Base-by-base conservation (phyloP, 805 yeast species). In the Metschnikowia reukaufii region DNA sequence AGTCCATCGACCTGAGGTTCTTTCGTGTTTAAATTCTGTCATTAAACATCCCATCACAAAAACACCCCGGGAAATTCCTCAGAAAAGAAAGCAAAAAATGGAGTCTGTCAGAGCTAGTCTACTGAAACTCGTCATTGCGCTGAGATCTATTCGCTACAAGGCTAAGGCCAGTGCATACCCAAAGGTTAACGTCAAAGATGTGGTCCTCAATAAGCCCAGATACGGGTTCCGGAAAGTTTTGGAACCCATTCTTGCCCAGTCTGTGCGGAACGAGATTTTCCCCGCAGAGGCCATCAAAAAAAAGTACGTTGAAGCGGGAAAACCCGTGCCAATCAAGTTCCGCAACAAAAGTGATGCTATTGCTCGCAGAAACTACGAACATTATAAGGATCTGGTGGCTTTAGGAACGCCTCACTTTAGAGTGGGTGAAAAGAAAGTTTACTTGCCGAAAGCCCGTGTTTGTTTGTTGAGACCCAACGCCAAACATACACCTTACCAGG, bases 401-500 rank as follows among this genome's bases (percentile, higher is more conserved):
- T 68, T 67, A 43, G 89, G 84, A 34, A 74, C 75, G 54, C 84
- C 96, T 2, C 96, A 90, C 72, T 92, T 89, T 78, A 74, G 73
- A 34, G 80, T 86, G 6, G 99, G 99, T 59, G 84, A 81, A 5
- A 81, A 78, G 54, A 74, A 86, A 52, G 73, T 86, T 8, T 91
- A 81, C 64, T 87, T 92, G 65, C 99, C 99, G 27, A 82, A 82
- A 51, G 96, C 95, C 1, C 76, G 92, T 51, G 74, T 92, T 32
- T 81, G 87, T 42, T 73, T 92, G 27, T 70, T 94, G 52, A 79
- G 96, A 62, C 96, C 97, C 36, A 87, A 87, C 60, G 97, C 98
- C n/a, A 88, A 88, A 62, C 96, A 88, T 68, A 87, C 97, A 0
- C 99, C 99, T 39, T 91, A 87, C 70, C 97, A 90, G 68, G 98